These are phyloP conservation scores for Phylloporus sp. DNA, from an alignment of 768 basidiomycete species.

Conservation along the genomic window DNA sequence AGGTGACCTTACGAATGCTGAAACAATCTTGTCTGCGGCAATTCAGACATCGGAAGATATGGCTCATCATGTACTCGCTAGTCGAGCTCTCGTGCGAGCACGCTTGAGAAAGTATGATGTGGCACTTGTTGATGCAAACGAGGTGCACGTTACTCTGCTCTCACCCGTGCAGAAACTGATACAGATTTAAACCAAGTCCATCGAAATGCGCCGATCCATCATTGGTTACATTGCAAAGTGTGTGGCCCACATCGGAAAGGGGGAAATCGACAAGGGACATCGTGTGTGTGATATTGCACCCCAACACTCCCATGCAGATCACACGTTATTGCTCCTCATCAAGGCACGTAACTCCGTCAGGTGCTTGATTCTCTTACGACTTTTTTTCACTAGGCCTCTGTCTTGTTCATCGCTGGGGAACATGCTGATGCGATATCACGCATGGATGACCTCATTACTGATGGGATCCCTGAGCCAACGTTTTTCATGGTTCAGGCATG, in stretches of 20 bases:
- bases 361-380: too few species aligned
- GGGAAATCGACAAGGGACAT: neutral
- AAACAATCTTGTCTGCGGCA: too few species aligned
- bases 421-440: conserved; percentile 1
- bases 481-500: conserved; percentile 1
- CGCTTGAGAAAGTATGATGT: neutral
- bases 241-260: too few species aligned
- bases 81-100: conserved; percentile 4
- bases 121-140: conserved; percentile 3
- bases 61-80: conserved; percentile 1
- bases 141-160: neutral
- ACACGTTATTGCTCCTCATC: neutral
- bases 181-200: neutral
- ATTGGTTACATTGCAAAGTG: conserved; percentile 5
- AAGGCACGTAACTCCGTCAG: neutral
- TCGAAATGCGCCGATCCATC: neutral
- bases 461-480: neutral
- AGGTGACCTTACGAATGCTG: too few species aligned
- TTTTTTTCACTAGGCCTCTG: too few species aligned
- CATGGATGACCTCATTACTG: neutral
- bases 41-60: too few species aligned
- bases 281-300: conserved; percentile 3
- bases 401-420: neutral
- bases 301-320: neutral
- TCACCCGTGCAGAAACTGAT: neutral